These are phyloP conservation scores for Lactarius hengduanensis DNA, from an alignment of 768 basidiomycete species.

Conservation along the genomic window DNA sequence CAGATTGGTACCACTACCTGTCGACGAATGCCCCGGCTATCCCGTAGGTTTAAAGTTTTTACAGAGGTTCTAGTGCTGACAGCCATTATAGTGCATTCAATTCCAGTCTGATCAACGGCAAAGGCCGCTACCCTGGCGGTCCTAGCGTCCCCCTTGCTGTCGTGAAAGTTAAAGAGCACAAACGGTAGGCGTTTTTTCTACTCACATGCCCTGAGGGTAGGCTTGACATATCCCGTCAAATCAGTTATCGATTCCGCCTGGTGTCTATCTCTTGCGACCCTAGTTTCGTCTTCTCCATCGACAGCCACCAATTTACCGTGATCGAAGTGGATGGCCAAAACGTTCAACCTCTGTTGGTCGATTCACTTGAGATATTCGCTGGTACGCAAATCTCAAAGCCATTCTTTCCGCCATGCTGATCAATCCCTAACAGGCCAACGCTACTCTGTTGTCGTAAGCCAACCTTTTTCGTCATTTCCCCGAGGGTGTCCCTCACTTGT, in stretches of 20 bases:
- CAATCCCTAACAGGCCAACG: not conserved
- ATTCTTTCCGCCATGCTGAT: not conserved
- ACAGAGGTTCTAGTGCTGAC: not conserved
- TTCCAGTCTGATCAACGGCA: constrained; percentile 13
- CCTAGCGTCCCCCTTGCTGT: constrained; percentile 2
- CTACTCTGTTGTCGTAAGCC: not conserved
- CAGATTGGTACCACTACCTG: constrained; percentile 6
- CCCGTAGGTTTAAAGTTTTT: not conserved
- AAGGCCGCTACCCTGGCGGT: constrained; percentile 8
- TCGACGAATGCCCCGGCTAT: not conserved
- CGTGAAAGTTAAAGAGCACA: not conserved
- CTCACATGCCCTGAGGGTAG: not conserved
- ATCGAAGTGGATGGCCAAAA: constrained; percentile 27
- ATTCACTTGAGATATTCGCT: constrained; percentile 26
- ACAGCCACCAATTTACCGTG: constrained; percentile 14
- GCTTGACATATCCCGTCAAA: not conserved
- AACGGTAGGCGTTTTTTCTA: not conserved
- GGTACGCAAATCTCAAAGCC: not conserved
- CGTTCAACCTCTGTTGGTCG: constrained; percentile 22
- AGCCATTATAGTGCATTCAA: not conserved
- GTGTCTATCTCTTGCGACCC: constrained; percentile 31
- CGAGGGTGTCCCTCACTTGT: not conserved
- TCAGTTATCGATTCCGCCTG: constrained; percentile 50
- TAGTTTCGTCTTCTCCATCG: constrained; percentile 44
- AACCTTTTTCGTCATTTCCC: not conserved